Evolutionary conservation across 2,329 filamentous ascomycete species (phyloP), one percentile per base, ranked within the genome.

Genomic region (Colletotrichum sp.): DNA sequence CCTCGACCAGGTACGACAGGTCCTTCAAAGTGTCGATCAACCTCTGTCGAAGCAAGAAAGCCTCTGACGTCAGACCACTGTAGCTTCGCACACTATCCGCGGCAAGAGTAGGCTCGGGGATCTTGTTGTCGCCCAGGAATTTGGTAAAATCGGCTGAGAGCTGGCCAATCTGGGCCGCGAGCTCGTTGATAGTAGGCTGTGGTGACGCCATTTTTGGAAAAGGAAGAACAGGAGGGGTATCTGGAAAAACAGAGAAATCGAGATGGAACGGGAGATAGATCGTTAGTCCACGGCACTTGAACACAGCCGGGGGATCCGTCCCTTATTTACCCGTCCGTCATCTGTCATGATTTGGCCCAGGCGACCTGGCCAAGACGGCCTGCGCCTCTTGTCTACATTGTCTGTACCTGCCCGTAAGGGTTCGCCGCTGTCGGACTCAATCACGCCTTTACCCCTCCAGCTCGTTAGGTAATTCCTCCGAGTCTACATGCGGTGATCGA

Each of bases 21-120:
- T 90, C 87, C 32, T 82, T 86, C 59, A 89, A 78, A 5, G 84
- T 81, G 78, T 90, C 88, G 13, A 86, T 79, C 7, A 90, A 83
- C 55, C 81, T 78, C 78, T 89, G 87, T 18, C 86, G 84, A 28
- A 82, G 81, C 76, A 87, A 81, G 78, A 89, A 89, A 21, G 83
- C 82, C 43, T 88, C 86, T 2, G 82, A 80, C 1, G 86, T 84
- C 34, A 88, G 78, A n/a, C 83, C 84, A 10, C 81, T 80, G 73
- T 88, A 88, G 77, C 81, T 86, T 4, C 81, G 81, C 1, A 86
- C 84, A 77, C 87, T 88, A 77, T 88, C 84, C 4, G 84, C 84
- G 12, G 83, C 84, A 26, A 89, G 85, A 2, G 84, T 86, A 2
- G 87, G 85, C 16, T 84, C 80, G 5, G 83, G 81, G 30, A 89